Percentiles rank a stretch among this genome's conserved stretches.
phyloP scores from a whole-genome alignment of 805 yeast genomes.

The Gaillardinia entomophila region DNA sequence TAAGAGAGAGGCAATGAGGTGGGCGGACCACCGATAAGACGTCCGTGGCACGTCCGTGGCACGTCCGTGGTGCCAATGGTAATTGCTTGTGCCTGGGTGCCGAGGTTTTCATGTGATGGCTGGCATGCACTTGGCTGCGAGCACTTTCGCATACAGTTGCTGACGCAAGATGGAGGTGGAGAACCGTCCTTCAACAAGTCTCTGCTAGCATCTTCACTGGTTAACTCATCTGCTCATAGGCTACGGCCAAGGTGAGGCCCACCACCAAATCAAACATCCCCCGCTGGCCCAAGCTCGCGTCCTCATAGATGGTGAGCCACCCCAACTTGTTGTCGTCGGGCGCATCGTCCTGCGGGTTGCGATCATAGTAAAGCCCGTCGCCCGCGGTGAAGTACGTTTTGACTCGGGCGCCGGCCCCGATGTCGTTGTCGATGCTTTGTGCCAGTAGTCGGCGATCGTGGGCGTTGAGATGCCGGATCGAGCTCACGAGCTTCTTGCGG shows the following conservation, averaged over 20 bases:
- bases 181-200: too few species aligned
- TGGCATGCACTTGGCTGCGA: too few species aligned
- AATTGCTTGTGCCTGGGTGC: too few species aligned
- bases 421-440: conserved; percentile 8
- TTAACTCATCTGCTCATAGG: conserved; percentile 35
- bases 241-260: conserved; percentile 49
- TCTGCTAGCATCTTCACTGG: too few species aligned
- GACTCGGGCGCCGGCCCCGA: conserved; percentile 17
- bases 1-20: too few species aligned
- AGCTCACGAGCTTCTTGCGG: conserved; percentile 32
- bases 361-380: conserved; percentile 45
- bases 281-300: conserved; percentile 17
- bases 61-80: too few species aligned
- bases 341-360: conserved; percentile 50
- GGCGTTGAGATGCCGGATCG: conserved; percentile 16
- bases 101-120: too few species aligned
- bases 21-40: too few species aligned
- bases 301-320: conserved; percentile 60
- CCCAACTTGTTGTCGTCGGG: conserved; percentile 59
- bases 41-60: too few species aligned
- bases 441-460: conserved; percentile 1
- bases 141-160: too few species aligned
- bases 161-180: too few species aligned
- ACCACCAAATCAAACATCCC: conserved; percentile 53
- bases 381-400: conserved; percentile 38